phyloP scores from a whole-genome alignment of 2,329 filamentous ascomycete genomes.

The Penicillium capsulatum region DNA sequence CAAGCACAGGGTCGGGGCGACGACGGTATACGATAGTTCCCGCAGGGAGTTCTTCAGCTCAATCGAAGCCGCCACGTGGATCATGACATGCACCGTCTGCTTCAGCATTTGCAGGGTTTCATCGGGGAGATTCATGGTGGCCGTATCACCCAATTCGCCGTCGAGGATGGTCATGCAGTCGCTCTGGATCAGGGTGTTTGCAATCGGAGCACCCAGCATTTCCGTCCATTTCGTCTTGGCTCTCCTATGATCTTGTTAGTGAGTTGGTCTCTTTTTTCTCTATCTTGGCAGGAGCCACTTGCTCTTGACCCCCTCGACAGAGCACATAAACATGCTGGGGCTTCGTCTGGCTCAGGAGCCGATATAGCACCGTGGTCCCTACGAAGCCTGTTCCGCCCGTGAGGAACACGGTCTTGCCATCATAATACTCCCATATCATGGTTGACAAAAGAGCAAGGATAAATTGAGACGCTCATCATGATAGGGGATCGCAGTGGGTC shows the following conservation, averaged over 20 bases:
- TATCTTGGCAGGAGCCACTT: background rate
- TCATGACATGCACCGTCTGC: conserved; percentile 18
- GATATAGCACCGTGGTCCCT: conserved; percentile 20
- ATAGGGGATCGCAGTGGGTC: conserved; percentile 6
- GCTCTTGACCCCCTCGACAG: conserved; percentile 18
- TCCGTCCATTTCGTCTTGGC: conserved; percentile 19
- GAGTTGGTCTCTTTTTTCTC: background rate
- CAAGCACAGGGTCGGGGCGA: conserved; percentile 19
- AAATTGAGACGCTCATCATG: background rate
- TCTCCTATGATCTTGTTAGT: no score
- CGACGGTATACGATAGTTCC: conserved; percentile 17
- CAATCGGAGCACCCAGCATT: conserved; percentile 13
- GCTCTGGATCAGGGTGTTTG: conserved; percentile 11
- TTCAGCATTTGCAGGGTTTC: conserved; percentile 20
- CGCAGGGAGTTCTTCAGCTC: conserved; percentile 18
- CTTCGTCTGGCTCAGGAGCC: conserved; percentile 16
- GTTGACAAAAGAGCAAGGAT: background rate
- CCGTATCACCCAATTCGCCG: conserved; percentile 20
- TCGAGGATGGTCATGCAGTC: conserved; percentile 18
- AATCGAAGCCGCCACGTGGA: conserved; percentile 18
- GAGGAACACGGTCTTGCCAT: conserved; percentile 20
- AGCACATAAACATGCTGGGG: conserved; percentile 20
- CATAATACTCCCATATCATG: conserved; percentile 26
- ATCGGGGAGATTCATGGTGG: conserved; percentile 20
- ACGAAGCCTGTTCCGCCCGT: conserved; percentile 24